Conservation (phyloP, 331 rosid genomes). For the Malus hybrid region DNA sequence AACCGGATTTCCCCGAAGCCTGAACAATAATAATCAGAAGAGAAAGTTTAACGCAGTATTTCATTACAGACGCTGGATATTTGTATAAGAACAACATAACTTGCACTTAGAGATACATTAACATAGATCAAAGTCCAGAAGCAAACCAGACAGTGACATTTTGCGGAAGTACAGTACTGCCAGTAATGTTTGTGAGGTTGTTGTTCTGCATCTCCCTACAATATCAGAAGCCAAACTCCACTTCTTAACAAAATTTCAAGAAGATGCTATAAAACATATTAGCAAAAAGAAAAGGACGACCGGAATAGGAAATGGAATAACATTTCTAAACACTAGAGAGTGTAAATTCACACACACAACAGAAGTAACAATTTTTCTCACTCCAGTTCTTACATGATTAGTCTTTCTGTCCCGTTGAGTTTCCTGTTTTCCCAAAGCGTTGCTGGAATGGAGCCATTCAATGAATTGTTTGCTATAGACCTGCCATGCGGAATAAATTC, state of each 20-base stretch:
- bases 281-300: too few species aligned
- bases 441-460: slow-evolving; percentile 59
- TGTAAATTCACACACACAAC: background rate
- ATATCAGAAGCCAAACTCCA: slow-evolving; percentile 11
- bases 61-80: background rate
- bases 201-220: slow-evolving; percentile 85
- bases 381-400: slow-evolving; percentile 51
- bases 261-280: too few species aligned
- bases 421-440: slow-evolving; percentile 56
- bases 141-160: slow-evolving; percentile 71
- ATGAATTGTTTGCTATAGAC: slow-evolving; percentile 69
- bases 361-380: slow-evolving; percentile 1
- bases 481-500: slow-evolving; percentile 38
- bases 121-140: slow-evolving; percentile 23
- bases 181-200: slow-evolving; percentile 37
- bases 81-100: background rate
- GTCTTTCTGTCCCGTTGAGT: slow-evolving; percentile 27
- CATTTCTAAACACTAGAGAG: background rate
- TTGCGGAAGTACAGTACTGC: slow-evolving; percentile 40
- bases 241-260: slow-evolving; percentile 7
- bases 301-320: too few species aligned
- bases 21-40: slow-evolving; percentile 27
- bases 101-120: slow-evolving; percentile 4
- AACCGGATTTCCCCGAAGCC: slow-evolving; percentile 87
- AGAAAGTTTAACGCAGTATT: background rate